Evolutionary conservation across 108 stramenopile genomes (phyloP).

Genomic region (Pseudonitzschia delicatissima): DNA sequence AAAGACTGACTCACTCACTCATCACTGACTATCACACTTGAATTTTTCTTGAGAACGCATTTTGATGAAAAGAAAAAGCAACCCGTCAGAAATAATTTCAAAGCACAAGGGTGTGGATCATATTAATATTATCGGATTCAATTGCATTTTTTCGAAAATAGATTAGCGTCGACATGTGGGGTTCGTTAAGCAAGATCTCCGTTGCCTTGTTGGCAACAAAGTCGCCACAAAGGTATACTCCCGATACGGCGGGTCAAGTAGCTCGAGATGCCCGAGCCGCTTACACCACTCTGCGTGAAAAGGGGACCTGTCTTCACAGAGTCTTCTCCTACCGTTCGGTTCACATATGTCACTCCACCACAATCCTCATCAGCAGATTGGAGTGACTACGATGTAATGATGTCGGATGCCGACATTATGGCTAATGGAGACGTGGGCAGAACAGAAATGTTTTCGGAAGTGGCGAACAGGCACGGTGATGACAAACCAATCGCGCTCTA

Average conservation of each 20-base stretch:
- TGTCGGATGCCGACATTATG: slow-evolving; percentile 20
- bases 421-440: not conserved
- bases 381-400: slow-evolving; percentile 16
- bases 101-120: no score
- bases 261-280: slow-evolving; percentile 9
- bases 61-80: no score
- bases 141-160: no score
- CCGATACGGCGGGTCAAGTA: slow-evolving; percentile 13
- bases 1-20: slow-evolving; percentile 18
- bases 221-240: slow-evolving; percentile 11
- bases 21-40: slow-evolving; percentile 23
- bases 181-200: slow-evolving; percentile 6
- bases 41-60: not conserved
- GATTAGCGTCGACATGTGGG: slow-evolving; percentile 25
- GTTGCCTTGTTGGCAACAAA: slow-evolving; percentile 15
- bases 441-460: slow-evolving; percentile 6
- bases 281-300: slow-evolving; percentile 18
- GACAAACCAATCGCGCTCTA: slow-evolving; percentile 60
- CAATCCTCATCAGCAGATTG: slow-evolving; percentile 3
- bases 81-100: no score
- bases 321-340: slow-evolving; percentile 26
- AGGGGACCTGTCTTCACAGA: slow-evolving; percentile 23
- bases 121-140: no score
- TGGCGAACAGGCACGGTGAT: slow-evolving; percentile 20
- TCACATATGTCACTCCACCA: slow-evolving; percentile 34